These are phyloP conservation scores for Periglandula ipomoeae DNA, from an alignment of 2,329 filamentous ascomycete species.

Conservation along the genomic window DNA sequence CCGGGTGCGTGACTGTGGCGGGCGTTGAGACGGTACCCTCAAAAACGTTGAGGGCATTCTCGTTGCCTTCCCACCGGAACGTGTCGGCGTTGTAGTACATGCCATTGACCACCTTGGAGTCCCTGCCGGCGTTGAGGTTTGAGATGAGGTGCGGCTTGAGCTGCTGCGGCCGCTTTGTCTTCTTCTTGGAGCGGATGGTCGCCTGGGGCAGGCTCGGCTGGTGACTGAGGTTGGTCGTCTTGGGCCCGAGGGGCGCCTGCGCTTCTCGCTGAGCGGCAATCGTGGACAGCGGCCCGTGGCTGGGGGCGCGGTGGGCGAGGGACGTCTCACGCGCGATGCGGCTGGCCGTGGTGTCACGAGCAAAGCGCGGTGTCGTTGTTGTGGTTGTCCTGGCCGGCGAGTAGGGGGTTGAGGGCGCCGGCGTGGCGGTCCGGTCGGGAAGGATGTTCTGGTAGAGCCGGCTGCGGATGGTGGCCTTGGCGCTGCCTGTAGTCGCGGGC, in stretches of 20 bases:
- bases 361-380: constrained; percentile 45
- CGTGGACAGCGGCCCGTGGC: constrained; percentile 42
- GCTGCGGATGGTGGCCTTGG: constrained; percentile 52
- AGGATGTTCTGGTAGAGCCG: constrained; percentile 47
- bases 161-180: constrained; percentile 50
- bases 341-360: constrained; percentile 56
- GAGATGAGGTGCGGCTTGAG: constrained; percentile 82
- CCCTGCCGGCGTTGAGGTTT: constrained; percentile 64
- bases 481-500: constrained; percentile 55
- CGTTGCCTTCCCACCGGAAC: constrained; percentile 93
- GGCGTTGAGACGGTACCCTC: constrained; percentile 53
- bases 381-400: constrained; percentile 46
- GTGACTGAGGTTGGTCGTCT: constrained; percentile 34
- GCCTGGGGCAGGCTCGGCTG: constrained; percentile 30
- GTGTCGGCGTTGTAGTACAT: constrained; percentile 91
- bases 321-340: constrained; percentile 55
- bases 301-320: constrained; percentile 49
- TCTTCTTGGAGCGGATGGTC: constrained; percentile 45
- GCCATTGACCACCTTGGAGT: constrained; percentile 72
- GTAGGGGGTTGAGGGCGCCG: constrained; percentile 43
- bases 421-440: constrained; percentile 43
- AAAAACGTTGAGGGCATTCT: constrained; percentile 73
- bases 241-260: constrained; percentile 42
- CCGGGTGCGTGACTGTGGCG: constrained; percentile 26
- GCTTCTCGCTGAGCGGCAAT: constrained; percentile 46